Percentiles rank a stretch among this genome's conserved stretches.
phyloP scores from a whole-genome alignment of 192 early-diverging fungal genomes.

The Backusella parvicylindrica region DNA sequence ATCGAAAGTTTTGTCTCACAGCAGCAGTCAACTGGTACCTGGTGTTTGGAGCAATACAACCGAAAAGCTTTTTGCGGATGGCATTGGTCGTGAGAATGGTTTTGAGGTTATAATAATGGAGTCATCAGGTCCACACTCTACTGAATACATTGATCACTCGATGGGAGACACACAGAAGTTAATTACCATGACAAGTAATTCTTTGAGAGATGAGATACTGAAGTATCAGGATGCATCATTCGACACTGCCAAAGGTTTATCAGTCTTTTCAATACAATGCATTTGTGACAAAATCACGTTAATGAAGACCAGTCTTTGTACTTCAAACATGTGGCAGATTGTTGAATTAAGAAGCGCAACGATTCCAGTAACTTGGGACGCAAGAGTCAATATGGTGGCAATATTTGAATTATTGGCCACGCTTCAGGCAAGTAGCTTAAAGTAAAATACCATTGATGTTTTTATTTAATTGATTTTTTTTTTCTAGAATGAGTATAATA shows the following conservation, averaged over 20 bases:
- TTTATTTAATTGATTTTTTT: conserved; percentile 8
- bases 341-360: conserved; percentile 3
- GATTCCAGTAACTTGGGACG: background rate
- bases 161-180: background rate
- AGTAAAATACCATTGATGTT: conserved; percentile 1
- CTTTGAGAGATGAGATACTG: conserved; percentile 5
- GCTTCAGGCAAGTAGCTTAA: conserved; percentile 8
- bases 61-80: conserved; percentile 4
- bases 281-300: background rate
- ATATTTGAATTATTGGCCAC: conserved; percentile 1
- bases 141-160: conserved; percentile 1
- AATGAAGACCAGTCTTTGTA: background rate
- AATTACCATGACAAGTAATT: background rate
- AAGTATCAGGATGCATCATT: background rate
- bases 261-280: background rate
- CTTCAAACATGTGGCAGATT: background rate
- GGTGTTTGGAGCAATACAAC: background rate
- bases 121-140: background rate
- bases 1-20: conserved; percentile 6
- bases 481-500: background rate
- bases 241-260: conserved; percentile 9
- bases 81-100: conserved; percentile 7
- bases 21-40: conserved; percentile 2
- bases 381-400: background rate
- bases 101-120: conserved; percentile 3